Evolutionary conservation across 306 rosid species (phyloP).

Genomic region (Lathyrus oleraceus): DNA sequence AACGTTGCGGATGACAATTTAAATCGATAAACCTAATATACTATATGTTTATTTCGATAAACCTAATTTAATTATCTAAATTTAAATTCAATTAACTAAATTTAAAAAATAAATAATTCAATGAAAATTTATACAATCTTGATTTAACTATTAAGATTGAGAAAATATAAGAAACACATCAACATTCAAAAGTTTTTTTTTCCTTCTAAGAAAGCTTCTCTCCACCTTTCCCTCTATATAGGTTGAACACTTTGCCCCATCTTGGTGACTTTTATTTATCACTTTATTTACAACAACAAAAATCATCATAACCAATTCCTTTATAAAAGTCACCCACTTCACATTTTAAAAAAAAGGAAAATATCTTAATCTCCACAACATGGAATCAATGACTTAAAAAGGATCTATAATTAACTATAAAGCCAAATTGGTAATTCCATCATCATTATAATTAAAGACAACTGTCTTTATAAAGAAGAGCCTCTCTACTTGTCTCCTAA

Average conservation of each 20-base stretch:
- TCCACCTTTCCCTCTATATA: constrained; percentile 29
- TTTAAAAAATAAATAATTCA: too few species aligned
- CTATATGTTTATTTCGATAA: too few species aligned
- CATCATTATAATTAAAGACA: constrained; percentile 54
- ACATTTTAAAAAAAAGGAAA: constrained; percentile 29
- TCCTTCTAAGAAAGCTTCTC: constrained; percentile 18
- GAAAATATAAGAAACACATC: neutral
- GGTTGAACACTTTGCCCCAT: constrained; percentile 32
- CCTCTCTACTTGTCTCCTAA: constrained; percentile 57
- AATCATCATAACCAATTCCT: constrained; percentile 25
- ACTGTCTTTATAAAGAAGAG: constrained; percentile 60
- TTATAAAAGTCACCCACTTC: constrained; percentile 45
- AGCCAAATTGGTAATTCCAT: constrained; percentile 37
- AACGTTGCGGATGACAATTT: too few species aligned
- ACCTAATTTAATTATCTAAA: too few species aligned
- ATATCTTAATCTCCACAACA: constrained; percentile 42
- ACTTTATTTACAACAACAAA: constrained; percentile 32
- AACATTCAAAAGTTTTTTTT: constrained; percentile 31
- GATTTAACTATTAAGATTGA: neutral
- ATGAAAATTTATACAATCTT: neutral
- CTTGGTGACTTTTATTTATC: constrained; percentile 30
- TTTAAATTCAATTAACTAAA: too few species aligned
- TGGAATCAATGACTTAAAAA: constrained; percentile 43
- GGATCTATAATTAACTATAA: constrained; percentile 28
- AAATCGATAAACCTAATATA: too few species aligned